A percentile compares a stretch with the other conserved stretches of the same genome.
These are phyloP conservation scores for Quaeritorhiza haematococci DNA, from an alignment of 371 early-diverging fungal genomes.

Conservation along the genomic window DNA sequence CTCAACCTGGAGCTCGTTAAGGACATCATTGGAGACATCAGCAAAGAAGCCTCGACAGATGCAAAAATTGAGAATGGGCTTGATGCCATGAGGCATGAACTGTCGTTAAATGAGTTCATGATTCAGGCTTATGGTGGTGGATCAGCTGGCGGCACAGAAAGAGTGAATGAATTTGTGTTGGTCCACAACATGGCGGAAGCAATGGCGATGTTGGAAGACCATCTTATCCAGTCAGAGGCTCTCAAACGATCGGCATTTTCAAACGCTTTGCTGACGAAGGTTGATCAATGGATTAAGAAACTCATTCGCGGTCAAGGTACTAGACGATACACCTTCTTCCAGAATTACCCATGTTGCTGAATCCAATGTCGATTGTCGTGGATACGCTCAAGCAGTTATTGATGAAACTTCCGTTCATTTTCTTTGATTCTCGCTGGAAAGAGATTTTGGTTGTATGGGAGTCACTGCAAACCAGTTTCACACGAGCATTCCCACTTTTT, in stretches of 20 bases:
- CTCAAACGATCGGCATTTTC: not conserved
- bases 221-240: conserved; percentile 13
- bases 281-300: conserved; percentile 17
- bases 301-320: conserved; percentile 4
- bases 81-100: conserved; percentile 38
- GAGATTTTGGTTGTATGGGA: conserved; percentile 10
- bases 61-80: conserved; percentile 25
- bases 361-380: too few species aligned
- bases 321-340: not conserved
- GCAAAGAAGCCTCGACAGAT: conserved; percentile 29
- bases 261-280: not conserved
- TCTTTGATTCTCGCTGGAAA: too few species aligned
- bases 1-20: conserved; percentile 38
- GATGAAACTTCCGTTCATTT: too few species aligned
- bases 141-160: too few species aligned
- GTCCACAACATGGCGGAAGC: conserved; percentile 11
- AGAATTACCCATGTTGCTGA: too few species aligned
- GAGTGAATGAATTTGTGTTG: conserved; percentile 1
- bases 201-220: conserved; percentile 15
- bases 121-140: not conserved
- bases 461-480: conserved; percentile 13
- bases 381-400: too few species aligned
- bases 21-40: conserved; percentile 34
- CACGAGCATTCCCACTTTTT: conserved; percentile 10
- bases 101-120: conserved; percentile 8